A percentile compares a stretch with the other conserved stretches of the same genome.
These are phyloP conservation scores for Stygiomarasmius scandens DNA, from an alignment of 1,284 basidiomycete species.

Conservation along the genomic window DNA sequence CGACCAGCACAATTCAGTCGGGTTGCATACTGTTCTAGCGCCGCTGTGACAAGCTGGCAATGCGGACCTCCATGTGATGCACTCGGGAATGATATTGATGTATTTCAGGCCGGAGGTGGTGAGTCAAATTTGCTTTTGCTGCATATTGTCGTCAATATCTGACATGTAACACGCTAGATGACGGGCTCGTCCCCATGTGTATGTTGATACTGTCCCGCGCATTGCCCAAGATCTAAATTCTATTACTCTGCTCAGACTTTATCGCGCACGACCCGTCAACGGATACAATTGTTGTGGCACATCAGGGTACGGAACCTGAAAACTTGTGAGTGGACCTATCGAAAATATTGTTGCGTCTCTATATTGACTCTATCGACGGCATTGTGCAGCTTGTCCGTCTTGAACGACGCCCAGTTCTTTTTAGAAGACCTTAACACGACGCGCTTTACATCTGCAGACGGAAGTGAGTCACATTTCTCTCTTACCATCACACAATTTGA, in stretches of 20 bases:
- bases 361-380: not conserved
- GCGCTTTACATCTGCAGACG: conserved; percentile 37
- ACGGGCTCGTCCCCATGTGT: conserved; percentile 37
- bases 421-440: conserved; percentile 39
- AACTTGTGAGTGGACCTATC: conserved; percentile 31
- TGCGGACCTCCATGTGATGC: conserved; percentile 40
- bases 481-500: not conserved
- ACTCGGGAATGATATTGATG: conserved; percentile 31
- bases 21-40: conserved; percentile 42
- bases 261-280: conserved; percentile 41
- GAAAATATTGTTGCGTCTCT: not conserved
- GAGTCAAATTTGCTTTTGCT: conserved; percentile 12
- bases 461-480: conserved; percentile 20
- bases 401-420: conserved; percentile 43
- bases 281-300: conserved; percentile 47
- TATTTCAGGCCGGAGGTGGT: conserved; percentile 41
- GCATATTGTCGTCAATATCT: too few species aligned
- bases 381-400: conserved; percentile 39
- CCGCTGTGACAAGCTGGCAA: conserved; percentile 33
- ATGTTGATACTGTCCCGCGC: conserved; percentile 12
- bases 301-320: conserved; percentile 46
- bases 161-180: too few species aligned
- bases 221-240: not conserved
- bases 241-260: not conserved
- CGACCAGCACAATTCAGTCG: conserved; percentile 43